Evolutionary conservation across 2,329 filamentous ascomycete species (phyloP).

Genomic region (Penicillium sp.): DNA sequence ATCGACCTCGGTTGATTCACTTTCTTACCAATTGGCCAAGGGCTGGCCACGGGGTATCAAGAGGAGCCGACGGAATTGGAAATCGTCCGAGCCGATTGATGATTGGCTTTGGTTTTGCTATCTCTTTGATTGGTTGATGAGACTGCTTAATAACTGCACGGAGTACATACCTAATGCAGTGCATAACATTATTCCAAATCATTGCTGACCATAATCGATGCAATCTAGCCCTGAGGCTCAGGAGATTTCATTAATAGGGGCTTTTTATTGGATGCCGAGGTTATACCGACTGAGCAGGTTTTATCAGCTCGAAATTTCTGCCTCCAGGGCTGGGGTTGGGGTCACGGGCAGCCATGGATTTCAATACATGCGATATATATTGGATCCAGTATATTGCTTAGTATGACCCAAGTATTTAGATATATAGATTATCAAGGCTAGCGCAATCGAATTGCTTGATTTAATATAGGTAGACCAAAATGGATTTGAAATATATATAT

Average conservation of each 20-base stretch:
- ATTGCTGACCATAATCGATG: neutral
- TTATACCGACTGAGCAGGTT: neutral
- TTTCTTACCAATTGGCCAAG: conserved; percentile 22
- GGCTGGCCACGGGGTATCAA: conserved; percentile 18
- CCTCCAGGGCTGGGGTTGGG: no score
- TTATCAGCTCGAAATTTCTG: neutral
- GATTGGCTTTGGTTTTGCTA: neutral
- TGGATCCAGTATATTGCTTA: neutral
- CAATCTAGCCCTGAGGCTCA: neutral
- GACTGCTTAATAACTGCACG: neutral
- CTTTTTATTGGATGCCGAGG: neutral
- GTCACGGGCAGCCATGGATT: neutral
- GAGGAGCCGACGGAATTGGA: conserved; percentile 11
- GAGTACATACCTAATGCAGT: neutral
- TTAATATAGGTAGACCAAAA: neutral
- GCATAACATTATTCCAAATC: neutral
- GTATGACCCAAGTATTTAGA: neutral
- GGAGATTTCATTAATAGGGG: neutral
- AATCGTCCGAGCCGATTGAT: conserved; percentile 13
- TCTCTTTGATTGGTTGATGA: conserved; percentile 16
- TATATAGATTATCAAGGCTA: neutral
- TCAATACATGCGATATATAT: neutral
- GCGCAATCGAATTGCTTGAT: no score
- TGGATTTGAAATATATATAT: neutral
- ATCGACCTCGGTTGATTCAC: conserved; percentile 11